Evolutionary conservation across 495 filamentous ascomycete species (phyloP).

Genomic region (Penicillium chermesinum): DNA sequence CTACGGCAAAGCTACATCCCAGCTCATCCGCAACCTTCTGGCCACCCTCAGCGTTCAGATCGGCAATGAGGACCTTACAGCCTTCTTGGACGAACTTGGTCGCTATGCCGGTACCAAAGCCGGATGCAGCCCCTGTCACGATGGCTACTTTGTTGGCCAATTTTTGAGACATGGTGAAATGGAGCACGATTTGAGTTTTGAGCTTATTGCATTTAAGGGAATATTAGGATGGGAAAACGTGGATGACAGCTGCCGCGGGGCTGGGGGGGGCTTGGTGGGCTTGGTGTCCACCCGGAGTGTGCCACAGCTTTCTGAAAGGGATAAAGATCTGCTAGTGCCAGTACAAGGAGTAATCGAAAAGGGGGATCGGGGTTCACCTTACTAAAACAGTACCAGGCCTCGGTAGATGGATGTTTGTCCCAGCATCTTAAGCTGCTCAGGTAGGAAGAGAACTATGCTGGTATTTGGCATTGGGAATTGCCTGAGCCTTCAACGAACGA

Average conservation of each 20-base stretch:
- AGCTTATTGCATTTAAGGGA: neutral
- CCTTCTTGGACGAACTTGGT: conserved; percentile 44
- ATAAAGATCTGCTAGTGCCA: too few relatives aligned
- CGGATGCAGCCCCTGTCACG: conserved; percentile 50
- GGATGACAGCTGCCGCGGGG: neutral
- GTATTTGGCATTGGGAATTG: too few relatives aligned
- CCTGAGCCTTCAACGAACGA: too few relatives aligned
- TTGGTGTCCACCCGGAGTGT: neutral
- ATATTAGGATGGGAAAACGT: neutral
- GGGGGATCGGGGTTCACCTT: too few relatives aligned
- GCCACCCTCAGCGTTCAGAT: conserved; percentile 30
- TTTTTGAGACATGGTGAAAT: neutral
- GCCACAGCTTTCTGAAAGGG: too few relatives aligned
- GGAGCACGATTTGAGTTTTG: neutral
- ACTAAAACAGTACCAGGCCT: too few relatives aligned
- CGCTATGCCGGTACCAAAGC: conserved; percentile 47
- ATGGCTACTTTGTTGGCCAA: conserved; percentile 33
- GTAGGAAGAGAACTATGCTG: too few relatives aligned
- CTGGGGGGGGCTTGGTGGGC: too few relatives aligned
- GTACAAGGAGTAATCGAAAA: too few relatives aligned
- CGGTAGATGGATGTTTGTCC: too few relatives aligned
- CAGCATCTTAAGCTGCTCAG: too few relatives aligned
- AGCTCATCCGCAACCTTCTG: conserved; percentile 2
- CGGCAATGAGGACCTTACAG: conserved; percentile 44
- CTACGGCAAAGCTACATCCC: conserved; percentile 10